Evolutionary conservation across 2,329 filamentous ascomycete species (phyloP), one percentile per base, ranked within the genome.

Genomic region (Coniosporium uncinatum): DNA sequence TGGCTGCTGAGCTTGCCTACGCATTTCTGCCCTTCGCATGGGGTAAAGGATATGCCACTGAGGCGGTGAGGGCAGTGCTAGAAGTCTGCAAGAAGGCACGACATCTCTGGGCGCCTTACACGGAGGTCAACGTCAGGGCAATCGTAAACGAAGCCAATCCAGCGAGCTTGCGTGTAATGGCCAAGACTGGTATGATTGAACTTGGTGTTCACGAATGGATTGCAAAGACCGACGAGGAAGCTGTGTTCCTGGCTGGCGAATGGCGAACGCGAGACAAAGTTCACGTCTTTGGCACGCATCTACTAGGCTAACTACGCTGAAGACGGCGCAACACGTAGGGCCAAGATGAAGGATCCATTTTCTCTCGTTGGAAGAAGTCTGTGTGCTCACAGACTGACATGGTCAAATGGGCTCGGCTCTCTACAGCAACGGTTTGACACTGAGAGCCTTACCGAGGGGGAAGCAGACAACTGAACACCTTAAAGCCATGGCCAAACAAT

Each of bases 71-170:
- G 4, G 50, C 54, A 20, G 40, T 57, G 5, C 45, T 62, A 18
- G 46, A 49, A 1, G 48, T 50, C 6, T 53, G 50, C 37, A 48
- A 46, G 18, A 49, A 37, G 5, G 47, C 42, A 17, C 31, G 38
- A 21, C 35, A 39, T 1, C 52, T 55, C 21, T 60, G 55, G 53
- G 29, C 39, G 5, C 50, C 52, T 4, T 59, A 47, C 41, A 40
- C 51, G 14, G 55, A 49, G 17, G 39, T 62, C 3, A 58, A 54
- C 42, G 42, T 61, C n/a, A 41, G 55, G 34, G 55, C 50, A 0
- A 50, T 62, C 38, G 56, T 61, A 17, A 59, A 59, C 44, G 40
- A 37, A 11, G 48, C 47, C n/a, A 62, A 62, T 40, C 47, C 50
- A 1, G 44, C 51, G 16, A 61, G 58, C 40, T 14, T 43, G 41